phyloP scores from a whole-genome alignment of 2,329 filamentous ascomycete genomes.

The Lecanicillium sp. region DNA sequence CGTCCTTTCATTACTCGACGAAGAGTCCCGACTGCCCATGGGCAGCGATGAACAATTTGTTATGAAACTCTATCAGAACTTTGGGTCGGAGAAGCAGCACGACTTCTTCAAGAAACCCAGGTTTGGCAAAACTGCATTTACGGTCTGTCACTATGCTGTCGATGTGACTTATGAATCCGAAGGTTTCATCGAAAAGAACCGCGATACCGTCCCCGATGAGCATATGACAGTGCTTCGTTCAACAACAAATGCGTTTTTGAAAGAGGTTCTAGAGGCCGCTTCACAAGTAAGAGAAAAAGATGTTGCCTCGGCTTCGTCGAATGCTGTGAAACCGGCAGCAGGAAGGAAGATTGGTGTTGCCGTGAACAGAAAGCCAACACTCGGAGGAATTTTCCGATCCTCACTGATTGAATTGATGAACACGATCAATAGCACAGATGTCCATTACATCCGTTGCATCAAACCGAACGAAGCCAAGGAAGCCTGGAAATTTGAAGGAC shows the following conservation, averaged over 20 bases:
- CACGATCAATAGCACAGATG: constrained; percentile 96
- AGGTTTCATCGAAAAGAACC: constrained; percentile 98
- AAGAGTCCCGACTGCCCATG: constrained; percentile 95
- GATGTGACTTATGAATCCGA: constrained; percentile 99
- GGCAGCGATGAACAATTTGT: constrained; percentile 96
- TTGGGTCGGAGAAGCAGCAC: constrained; percentile 70
- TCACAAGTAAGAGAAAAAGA: constrained; percentile 88
- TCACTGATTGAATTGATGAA: constrained; percentile 96
- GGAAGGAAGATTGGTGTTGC: constrained; percentile 86
- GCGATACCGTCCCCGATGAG: constrained; percentile 96
- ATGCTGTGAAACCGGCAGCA: constrained; percentile 70
- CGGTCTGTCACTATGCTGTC: constrained; percentile 94
- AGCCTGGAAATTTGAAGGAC: constrained; percentile 95
- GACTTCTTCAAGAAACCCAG: constrained; percentile 98
- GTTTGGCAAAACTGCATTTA: constrained; percentile 95
- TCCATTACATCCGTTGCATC: constrained; percentile 98
- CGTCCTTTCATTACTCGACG: constrained; percentile 83
- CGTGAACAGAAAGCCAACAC: constrained; percentile 90
- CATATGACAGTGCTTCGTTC: constrained; percentile 87
- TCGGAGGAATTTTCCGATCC: constrained; percentile 97
- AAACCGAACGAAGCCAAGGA: constrained; percentile 97
- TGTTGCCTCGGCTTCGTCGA: constrained; percentile 50
- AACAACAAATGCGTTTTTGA: constrained; percentile 78
- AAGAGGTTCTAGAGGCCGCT: constrained; percentile 76
- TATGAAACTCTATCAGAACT: constrained; percentile 92